A percentile compares a stretch with the other conserved stretches of the same genome.
phyloP scores from a whole-genome alignment of 2,329 filamentous ascomycete species.

The Aspergillus calidoustus region DNA sequence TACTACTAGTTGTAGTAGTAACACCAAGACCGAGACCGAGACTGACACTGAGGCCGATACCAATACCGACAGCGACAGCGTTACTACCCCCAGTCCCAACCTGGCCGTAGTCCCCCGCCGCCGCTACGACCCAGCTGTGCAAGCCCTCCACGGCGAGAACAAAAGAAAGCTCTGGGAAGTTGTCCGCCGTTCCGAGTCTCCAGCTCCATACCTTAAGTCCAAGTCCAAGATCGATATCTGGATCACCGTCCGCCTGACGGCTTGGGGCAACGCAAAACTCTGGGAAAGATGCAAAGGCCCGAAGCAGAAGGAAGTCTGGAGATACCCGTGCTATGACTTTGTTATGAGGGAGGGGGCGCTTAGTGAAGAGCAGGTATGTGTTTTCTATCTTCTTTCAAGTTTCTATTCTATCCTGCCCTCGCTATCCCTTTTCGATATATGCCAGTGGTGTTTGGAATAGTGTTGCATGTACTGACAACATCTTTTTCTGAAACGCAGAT shows the following conservation, averaged over 20 bases:
- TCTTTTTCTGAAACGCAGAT: background rate
- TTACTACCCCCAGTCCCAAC: no score
- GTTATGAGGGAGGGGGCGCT: background rate
- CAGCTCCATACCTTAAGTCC: no score
- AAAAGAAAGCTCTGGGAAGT: background rate
- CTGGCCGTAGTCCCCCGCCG: no score
- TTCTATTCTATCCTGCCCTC: background rate
- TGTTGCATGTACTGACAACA: no score
- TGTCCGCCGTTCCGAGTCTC: background rate
- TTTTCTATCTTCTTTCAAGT: background rate
- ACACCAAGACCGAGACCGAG: background rate
- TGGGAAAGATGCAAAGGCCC: background rate
- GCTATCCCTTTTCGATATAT: background rate
- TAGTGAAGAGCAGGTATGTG: background rate
- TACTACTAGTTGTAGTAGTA: background rate
- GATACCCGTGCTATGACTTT: background rate
- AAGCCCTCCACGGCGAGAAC: background rate
- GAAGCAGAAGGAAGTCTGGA: background rate
- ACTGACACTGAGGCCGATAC: background rate
- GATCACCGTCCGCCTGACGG: background rate
- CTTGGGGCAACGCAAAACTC: background rate
- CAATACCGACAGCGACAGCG: background rate
- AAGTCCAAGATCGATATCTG: background rate
- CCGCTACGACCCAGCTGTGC: background rate
- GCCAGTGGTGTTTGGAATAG: no score